Percentiles rank a stretch among this genome's conserved stretches.
Conservation (phyloP, 148 eudicot genomes). For the Fagopyrum esculentum region DNA sequence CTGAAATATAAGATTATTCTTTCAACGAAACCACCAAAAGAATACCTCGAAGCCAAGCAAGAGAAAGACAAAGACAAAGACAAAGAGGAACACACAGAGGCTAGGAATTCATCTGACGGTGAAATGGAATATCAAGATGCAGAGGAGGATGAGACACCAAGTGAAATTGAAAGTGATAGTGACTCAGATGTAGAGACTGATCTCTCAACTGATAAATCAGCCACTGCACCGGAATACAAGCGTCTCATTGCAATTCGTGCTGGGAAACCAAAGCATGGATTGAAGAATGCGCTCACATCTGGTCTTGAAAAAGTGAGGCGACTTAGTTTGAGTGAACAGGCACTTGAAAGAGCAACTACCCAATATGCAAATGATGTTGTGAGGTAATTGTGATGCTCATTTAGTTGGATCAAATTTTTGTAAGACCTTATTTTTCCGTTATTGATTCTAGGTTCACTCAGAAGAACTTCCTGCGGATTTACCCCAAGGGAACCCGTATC, state of each 20-base stretch:
- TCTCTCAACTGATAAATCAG: not conserved
- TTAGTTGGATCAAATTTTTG: not conserved
- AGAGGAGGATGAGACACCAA: slow-evolving; percentile 6
- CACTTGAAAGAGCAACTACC: slow-evolving; percentile 33
- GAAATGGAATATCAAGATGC: not conserved
- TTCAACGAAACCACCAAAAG: slow-evolving; percentile 90
- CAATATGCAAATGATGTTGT: slow-evolving; percentile 36
- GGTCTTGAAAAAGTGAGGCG: slow-evolving; percentile 24
- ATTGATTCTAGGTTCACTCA: slow-evolving; percentile 33
- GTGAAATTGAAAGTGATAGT: not conserved
- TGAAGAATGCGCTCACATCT: slow-evolving; percentile 25
- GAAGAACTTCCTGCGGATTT: slow-evolving; percentile 45
- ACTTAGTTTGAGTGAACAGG: slow-evolving; percentile 41
- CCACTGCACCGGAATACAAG: slow-evolving; percentile 29
- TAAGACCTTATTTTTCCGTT: not conserved
- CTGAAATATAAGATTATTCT: slow-evolving; percentile 54
- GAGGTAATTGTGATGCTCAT: slow-evolving; percentile 22
- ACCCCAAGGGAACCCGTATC: slow-evolving; percentile 40
- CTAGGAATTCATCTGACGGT: slow-evolving; percentile 2
- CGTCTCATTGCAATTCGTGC: slow-evolving; percentile 38
- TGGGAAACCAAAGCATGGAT: slow-evolving; percentile 29
- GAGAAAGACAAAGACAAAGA: slow-evolving; percentile 24
- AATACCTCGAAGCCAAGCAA: slow-evolving; percentile 53
- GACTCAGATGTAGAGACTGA: slow-evolving; percentile 4
- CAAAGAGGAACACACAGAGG: slow-evolving; percentile 19